A percentile compares a stretch with the other conserved stretches of the same genome.
Conservation (phyloP, 805 yeast genomes). For the Maudiozyma bulderi region DNA sequence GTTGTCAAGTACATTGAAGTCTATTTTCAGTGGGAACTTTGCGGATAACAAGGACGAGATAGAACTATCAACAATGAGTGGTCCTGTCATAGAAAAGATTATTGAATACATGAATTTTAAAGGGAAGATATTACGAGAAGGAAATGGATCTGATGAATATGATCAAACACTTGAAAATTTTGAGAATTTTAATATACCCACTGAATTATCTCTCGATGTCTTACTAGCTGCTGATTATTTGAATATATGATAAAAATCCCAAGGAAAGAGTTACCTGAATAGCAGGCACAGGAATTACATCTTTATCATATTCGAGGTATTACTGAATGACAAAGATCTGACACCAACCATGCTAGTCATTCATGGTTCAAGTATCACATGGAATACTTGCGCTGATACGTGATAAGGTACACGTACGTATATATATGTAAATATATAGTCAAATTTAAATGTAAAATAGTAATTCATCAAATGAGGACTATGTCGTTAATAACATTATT, state of each 20-base stretch:
- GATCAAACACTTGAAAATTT: constrained; percentile 35
- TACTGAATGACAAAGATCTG: too few species aligned
- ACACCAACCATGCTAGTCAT: too few species aligned
- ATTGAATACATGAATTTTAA: constrained; percentile 79
- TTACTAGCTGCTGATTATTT: constrained; percentile 84
- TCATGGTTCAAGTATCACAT: too few species aligned
- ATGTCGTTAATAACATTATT: too few species aligned
- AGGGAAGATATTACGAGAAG: constrained; percentile 47
- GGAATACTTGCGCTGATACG: too few species aligned
- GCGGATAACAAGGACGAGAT: constrained; percentile 53
- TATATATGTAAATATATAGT: too few species aligned
- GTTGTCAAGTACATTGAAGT: constrained; percentile 54
- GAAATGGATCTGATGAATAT: constrained; percentile 28
- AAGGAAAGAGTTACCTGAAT: too few species aligned
- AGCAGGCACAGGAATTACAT: too few species aligned
- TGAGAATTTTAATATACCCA: constrained; percentile 86
- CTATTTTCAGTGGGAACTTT: constrained; percentile 48
- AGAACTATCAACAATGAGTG: constrained; percentile 52
- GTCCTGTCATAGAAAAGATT: constrained; percentile 62
- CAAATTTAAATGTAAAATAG: too few species aligned
- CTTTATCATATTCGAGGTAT: too few species aligned
- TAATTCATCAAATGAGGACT: too few species aligned
- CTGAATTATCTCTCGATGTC: constrained; percentile 86
- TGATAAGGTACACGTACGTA: too few species aligned
- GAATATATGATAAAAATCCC: constrained; percentile 11